phyloP scores from a whole-genome alignment of 805 yeast species.

The Lachancea waltii region DNA sequence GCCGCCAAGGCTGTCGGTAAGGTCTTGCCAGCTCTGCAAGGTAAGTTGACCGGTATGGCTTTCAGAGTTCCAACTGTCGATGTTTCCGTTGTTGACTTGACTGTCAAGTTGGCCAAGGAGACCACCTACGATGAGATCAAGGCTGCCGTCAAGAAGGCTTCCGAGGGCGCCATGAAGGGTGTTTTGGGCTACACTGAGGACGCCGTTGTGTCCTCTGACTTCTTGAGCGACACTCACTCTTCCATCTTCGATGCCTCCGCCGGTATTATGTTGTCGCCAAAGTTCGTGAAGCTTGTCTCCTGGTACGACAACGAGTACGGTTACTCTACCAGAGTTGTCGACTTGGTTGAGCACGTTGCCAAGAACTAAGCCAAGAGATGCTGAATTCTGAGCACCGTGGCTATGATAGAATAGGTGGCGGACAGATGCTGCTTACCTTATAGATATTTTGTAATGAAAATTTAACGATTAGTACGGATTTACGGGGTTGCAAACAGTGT shows the following conservation, averaged over 20 bases:
- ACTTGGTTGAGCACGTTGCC: slow-evolving; percentile 61
- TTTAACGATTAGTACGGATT: not conserved
- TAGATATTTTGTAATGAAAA: not conserved
- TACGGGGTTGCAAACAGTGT: no score
- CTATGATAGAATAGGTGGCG: no score
- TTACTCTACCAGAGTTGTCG: slow-evolving; percentile 49
- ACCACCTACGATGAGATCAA: slow-evolving; percentile 62
- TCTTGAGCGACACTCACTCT: slow-evolving; percentile 56
- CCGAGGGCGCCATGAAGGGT: slow-evolving; percentile 57
- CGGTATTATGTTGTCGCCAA: slow-evolving; percentile 64
- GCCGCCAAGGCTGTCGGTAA: slow-evolving; percentile 75
- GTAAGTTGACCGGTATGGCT: slow-evolving; percentile 70
- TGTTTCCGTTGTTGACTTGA: slow-evolving; percentile 66
- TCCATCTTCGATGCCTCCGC: slow-evolving; percentile 66
- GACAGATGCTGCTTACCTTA: no score
- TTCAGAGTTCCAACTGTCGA: slow-evolving; percentile 71
- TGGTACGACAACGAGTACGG: slow-evolving; percentile 62
- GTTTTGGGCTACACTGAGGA: slow-evolving; percentile 65
- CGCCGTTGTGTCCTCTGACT: slow-evolving; percentile 64
- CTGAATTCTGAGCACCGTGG: not conserved
- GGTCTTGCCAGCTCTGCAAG: slow-evolving; percentile 65
- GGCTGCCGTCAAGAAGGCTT: slow-evolving; percentile 49
- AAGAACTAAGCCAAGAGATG: slow-evolving; percentile 14
- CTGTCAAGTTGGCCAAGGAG: slow-evolving; percentile 53
- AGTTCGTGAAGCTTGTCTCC: slow-evolving; percentile 62